Evolutionary conservation across 768 basidiomycete genomes (phyloP).

Genomic region (Tubosaeta brunneosetosa): DNA sequence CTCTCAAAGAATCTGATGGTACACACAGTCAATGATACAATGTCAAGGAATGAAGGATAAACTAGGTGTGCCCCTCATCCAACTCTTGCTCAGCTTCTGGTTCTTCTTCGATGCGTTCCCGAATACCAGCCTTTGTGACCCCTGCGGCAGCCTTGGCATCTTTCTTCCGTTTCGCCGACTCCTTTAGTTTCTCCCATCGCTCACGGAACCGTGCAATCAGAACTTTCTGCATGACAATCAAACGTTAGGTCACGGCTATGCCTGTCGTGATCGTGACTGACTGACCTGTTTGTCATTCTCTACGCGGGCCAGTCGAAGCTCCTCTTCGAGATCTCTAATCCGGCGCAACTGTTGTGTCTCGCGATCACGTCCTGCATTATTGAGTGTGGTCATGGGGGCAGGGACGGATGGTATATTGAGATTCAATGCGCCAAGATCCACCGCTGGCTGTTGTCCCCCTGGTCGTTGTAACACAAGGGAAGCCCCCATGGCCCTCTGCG

Average conservation of each 20-base stretch:
- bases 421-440: slow-evolving; percentile 56
- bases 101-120: slow-evolving; percentile 67
- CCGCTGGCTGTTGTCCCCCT: slow-evolving; percentile 31
- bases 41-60: slow-evolving; percentile 4
- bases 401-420: slow-evolving; percentile 49
- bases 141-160: slow-evolving; percentile 58
- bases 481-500: slow-evolving; percentile 73
- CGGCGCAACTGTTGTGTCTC: slow-evolving; percentile 46
- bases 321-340: slow-evolving; percentile 77
- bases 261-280: slow-evolving; percentile 21
- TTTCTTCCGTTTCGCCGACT: slow-evolving; percentile 82
- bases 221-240: slow-evolving; percentile 51
- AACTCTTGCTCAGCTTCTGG: slow-evolving; percentile 61
- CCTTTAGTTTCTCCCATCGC: slow-evolving; percentile 87
- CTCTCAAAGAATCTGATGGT: not conserved
- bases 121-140: slow-evolving; percentile 40
- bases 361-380: slow-evolving; percentile 48
- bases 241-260: slow-evolving; percentile 9
- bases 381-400: slow-evolving; percentile 46
- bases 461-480: slow-evolving; percentile 53
- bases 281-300: slow-evolving; percentile 84
- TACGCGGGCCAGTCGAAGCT: slow-evolving; percentile 51
- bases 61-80: slow-evolving; percentile 24
- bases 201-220: slow-evolving; percentile 82
- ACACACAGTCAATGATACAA: slow-evolving; percentile 13